phyloP scores from a whole-genome alignment of 768 basidiomycete genomes.

The Lentinula sp. region DNA sequence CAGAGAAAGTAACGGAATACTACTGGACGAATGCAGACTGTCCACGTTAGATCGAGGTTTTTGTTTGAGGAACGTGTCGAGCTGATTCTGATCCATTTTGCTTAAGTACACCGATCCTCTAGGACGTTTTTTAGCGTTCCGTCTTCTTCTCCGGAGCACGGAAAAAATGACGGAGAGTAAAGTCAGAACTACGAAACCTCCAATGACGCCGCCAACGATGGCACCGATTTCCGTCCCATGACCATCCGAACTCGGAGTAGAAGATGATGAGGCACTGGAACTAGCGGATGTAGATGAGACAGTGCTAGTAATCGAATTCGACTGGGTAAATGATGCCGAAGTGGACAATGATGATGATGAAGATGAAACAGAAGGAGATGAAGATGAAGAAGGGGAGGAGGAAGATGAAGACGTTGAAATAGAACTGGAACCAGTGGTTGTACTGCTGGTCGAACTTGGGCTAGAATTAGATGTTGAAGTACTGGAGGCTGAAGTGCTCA shows the following conservation, averaged over 20 bases:
- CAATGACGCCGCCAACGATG: conserved; percentile 1
- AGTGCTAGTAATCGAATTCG: neutral
- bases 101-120: conserved; percentile 1
- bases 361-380: neutral
- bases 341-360: neutral
- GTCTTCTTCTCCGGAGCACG: neutral
- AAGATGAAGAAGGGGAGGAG: neutral
- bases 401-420: neutral
- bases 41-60: neutral
- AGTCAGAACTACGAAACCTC: neutral
- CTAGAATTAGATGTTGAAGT: neutral
- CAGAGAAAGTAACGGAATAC: neutral
- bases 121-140: neutral
- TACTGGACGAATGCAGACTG: neutral
- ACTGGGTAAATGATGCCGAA: neutral
- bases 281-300: neutral
- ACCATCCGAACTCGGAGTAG: neutral
- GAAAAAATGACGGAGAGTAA: conserved; percentile 5
- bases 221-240: neutral
- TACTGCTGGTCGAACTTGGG: neutral
- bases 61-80: neutral
- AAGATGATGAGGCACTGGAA: neutral
- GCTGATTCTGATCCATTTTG: neutral
- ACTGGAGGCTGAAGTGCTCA: neutral
- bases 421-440: neutral